A percentile compares a stretch with the other conserved stretches of the same genome.
Evolutionary conservation across 2,329 filamentous ascomycete genomes (phyloP).

Genomic region (Sarocladium kiliense): DNA sequence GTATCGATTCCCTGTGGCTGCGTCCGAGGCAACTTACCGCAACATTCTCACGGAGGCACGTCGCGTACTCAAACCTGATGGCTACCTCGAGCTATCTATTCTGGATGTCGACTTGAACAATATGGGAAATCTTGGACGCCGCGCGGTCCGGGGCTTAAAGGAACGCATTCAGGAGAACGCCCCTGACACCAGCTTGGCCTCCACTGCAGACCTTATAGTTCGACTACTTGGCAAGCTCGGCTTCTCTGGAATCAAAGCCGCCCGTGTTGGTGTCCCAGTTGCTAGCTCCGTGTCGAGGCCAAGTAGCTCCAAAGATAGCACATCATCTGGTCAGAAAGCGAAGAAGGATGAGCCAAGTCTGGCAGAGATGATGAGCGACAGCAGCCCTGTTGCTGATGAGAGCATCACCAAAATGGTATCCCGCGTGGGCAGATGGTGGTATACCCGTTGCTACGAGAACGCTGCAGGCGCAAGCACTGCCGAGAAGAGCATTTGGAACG

Average conservation of each 20-base stretch:
- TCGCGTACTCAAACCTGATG: conserved; percentile 71
- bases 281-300: conserved; percentile 42
- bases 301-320: background rate
- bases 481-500: conserved; percentile 66
- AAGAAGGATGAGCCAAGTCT: conserved; percentile 49
- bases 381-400: conserved; percentile 68
- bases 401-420: conserved; percentile 90
- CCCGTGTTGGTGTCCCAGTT: conserved; percentile 72
- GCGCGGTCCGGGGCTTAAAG: conserved; percentile 65
- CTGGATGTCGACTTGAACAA: conserved; percentile 78
- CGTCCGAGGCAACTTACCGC: conserved; percentile 62
- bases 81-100: conserved; percentile 73
- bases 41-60: conserved; percentile 71
- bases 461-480: conserved; percentile 41
- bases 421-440: conserved; percentile 94
- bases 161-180: conserved; percentile 60
- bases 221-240: conserved; percentile 63
- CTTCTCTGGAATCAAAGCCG: conserved; percentile 68
- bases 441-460: conserved; percentile 83
- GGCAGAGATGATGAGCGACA: conserved; percentile 68
- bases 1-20: conserved; percentile 69
- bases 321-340: conserved; percentile 7
- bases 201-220: conserved; percentile 56
- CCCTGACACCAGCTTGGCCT: conserved; percentile 54
- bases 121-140: conserved; percentile 68